Evolutionary conservation across 305 asterid genomes (phyloP).

Genomic region (Ilex paraguariensis): DNA sequence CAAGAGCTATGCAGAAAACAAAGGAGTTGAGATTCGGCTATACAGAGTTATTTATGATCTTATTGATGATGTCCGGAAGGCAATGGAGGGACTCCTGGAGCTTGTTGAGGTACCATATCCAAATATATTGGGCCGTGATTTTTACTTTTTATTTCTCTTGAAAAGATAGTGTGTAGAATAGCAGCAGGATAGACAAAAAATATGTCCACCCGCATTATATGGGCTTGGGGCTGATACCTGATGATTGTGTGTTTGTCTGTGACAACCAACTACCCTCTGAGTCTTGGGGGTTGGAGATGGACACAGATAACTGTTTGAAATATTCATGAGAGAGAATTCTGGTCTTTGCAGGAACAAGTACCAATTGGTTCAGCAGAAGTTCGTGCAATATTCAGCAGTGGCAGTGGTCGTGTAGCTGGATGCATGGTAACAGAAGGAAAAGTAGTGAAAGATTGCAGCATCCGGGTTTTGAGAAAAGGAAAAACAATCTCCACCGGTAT

Average conservation of each 20-base stretch:
- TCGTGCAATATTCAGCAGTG: conserved; percentile 93
- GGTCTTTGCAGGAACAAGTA: conserved; percentile 63
- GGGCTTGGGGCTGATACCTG: too few relatives aligned
- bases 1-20: conserved; percentile 72
- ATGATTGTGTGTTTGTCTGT: too few relatives aligned
- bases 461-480: conserved; percentile 75
- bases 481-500: conserved; percentile 72
- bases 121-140: neutral
- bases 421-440: conserved; percentile 96
- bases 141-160: too few relatives aligned
- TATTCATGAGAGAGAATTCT: neutral
- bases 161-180: too few relatives aligned
- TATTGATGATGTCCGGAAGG: conserved; percentile 85
- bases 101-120: conserved; percentile 66
- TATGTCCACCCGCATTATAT: too few relatives aligned
- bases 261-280: too few relatives aligned
- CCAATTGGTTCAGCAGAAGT: conserved; percentile 89
- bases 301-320: neutral
- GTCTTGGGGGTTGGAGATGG: too few relatives aligned
- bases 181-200: too few relatives aligned
- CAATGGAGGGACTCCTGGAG: conserved; percentile 98
- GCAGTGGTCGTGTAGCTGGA: conserved; percentile 98
- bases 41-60: conserved; percentile 90
- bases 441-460: conserved; percentile 76
- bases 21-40: conserved; percentile 70